Conservation (phyloP, 2,329 filamentous ascomycete genomes). For the Botrytis galanthina region DNA sequence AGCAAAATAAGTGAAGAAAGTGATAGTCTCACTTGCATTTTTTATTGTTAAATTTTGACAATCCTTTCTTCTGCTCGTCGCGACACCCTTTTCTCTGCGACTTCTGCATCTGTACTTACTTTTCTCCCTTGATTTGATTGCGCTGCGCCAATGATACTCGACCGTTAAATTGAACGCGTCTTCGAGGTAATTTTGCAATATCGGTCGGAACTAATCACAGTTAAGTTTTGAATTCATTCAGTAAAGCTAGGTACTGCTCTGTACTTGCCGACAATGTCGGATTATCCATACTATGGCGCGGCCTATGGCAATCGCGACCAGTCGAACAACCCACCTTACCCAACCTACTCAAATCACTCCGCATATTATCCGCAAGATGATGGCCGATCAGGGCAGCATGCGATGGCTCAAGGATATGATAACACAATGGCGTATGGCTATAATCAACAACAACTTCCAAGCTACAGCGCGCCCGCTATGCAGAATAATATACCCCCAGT, state of each 20-base stretch:
- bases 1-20: not conserved
- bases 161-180: slow-evolving; percentile 27
- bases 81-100: not conserved
- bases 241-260: slow-evolving; percentile 9
- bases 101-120: slow-evolving; percentile 11
- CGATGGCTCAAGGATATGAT: slow-evolving; percentile 32
- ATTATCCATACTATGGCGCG: slow-evolving; percentile 47
- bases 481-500: slow-evolving; percentile 33
- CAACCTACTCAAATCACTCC: slow-evolving; percentile 27
- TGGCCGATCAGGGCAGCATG: slow-evolving; percentile 27
- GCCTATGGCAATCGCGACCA: slow-evolving; percentile 32
- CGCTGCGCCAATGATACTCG: slow-evolving; percentile 30
- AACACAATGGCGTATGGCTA: slow-evolving; percentile 35
- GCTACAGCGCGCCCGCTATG: slow-evolving; percentile 32
- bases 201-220: slow-evolving; percentile 14
- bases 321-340: slow-evolving; percentile 31
- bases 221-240: not conserved
- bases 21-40: slow-evolving; percentile 18
- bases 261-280: slow-evolving; percentile 43
- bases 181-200: slow-evolving; percentile 21
- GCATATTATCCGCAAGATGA: slow-evolving; percentile 33
- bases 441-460: slow-evolving; percentile 31
- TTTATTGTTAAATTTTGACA: slow-evolving; percentile 2
- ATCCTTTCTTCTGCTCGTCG: slow-evolving; percentile 7
- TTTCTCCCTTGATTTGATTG: slow-evolving; percentile 26